Evolutionary conservation across 345 rosid genomes (phyloP), one percentile per base, ranked within the genome.

Genomic region (Luvunga scandens): DNA sequence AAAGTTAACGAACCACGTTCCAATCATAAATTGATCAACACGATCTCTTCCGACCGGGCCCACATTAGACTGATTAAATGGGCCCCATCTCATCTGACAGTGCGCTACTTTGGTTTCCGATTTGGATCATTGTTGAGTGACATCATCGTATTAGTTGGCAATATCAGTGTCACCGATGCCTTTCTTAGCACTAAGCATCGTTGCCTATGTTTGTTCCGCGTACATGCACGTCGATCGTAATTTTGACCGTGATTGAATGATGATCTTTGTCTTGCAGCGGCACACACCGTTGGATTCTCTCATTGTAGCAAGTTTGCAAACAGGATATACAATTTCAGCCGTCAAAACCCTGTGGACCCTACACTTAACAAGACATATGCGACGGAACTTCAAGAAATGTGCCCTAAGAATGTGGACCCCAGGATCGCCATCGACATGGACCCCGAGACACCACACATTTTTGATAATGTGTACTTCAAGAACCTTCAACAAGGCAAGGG

Each of bases 221-320:
- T 45, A 12, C 50, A 45, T 45, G 50, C 50, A 45, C 18, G 66
- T 36, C 18, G 38, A 75, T 48, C 45, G 31, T 21, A 57, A 5
- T 28, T 27, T 74, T 61, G n/a, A 61, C 30, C 4, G 38, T 4
- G 71, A 22, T 12, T 13, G 50, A 45, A 12, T 45, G 31, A 14
- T 64, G 12, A 31, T 31, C 6, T 73, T 0, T 66, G 21, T 62
- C 63, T 62, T 76, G 79, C 90, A 93, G 98, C 89, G 39, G 98
- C 93, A n/a, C 98, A 93, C 89, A 90, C 90, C 66, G 74, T 93
- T 10, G 98, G 98, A 80, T 91, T 93, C 86, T 86, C 94, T 16
- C 98, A 93, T 68, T 93, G 98, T 72, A 28, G 69, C 85, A 88
- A 81, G 79, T 81, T 93, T 27, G 30, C 82, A 7, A 83, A 87